A percentile compares a stretch with the other conserved stretches of the same genome.
These are phyloP conservation scores for Eragrostis tef DNA, from an alignment of 202 grass and related monocot species.

Conservation along the genomic window DNA sequence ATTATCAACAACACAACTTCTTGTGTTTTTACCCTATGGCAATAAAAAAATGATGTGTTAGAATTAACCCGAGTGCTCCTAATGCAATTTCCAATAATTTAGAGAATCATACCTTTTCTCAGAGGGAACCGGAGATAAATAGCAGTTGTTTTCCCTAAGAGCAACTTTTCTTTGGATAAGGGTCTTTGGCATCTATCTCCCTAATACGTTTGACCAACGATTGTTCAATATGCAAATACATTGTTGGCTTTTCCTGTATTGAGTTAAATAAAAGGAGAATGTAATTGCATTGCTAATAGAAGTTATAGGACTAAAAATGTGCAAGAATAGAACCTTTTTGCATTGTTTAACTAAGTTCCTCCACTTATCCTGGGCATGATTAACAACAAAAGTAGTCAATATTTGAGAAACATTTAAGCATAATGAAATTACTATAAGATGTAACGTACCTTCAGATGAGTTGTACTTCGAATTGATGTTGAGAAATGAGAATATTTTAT, in stretches of 20 bases:
- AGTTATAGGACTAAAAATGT: background rate
- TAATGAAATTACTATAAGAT: too few relatives aligned
- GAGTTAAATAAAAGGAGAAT: too few relatives aligned
- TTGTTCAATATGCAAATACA: background rate
- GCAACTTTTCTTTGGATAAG: background rate
- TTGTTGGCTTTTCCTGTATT: background rate
- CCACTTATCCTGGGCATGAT: conserved; percentile 19
- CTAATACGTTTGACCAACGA: background rate
- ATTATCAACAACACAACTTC: too few relatives aligned
- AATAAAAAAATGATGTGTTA: too few relatives aligned
- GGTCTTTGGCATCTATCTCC: background rate
- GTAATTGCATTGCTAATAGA: too few relatives aligned
- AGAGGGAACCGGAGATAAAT: too few relatives aligned
- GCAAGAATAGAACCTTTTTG: background rate
- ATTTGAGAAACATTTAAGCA: background rate
- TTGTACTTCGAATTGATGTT: background rate
- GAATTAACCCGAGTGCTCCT: too few relatives aligned
- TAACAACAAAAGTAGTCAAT: background rate
- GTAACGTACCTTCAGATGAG: conserved; percentile 12
- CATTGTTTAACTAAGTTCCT: conserved; percentile 8
- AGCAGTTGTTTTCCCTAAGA: too few relatives aligned
- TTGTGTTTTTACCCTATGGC: too few relatives aligned
- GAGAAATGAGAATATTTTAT: background rate
- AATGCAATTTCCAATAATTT: too few relatives aligned
- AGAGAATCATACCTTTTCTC: too few relatives aligned